phyloP scores from a whole-genome alignment of 768 basidiomycete species.

The Gloeostereum incarnatum region DNA sequence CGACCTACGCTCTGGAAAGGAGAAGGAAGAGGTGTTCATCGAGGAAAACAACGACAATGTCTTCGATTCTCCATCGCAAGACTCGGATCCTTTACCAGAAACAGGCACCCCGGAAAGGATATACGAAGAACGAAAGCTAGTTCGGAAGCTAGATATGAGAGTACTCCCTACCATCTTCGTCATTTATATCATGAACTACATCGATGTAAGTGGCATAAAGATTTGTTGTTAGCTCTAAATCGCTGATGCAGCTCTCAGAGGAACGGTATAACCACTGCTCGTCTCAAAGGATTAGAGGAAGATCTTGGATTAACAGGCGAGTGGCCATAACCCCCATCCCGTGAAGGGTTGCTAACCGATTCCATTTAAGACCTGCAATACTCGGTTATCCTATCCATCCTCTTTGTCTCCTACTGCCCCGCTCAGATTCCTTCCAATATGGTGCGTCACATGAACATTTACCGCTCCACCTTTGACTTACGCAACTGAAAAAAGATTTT shows the following conservation, averaged over 20 bases:
- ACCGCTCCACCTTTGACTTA: not conserved
- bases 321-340: not conserved
- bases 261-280: conserved; percentile 39
- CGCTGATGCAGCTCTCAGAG: conserved; percentile 20
- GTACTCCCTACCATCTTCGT: conserved; percentile 48
- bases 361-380: conserved; percentile 39
- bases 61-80: too few species aligned
- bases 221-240: not conserved
- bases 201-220: conserved; percentile 34
- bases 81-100: conserved; percentile 19
- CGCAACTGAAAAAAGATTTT: conserved; percentile 31
- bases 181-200: conserved; percentile 61
- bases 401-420: conserved; percentile 53
- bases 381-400: conserved; percentile 37
- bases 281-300: conserved; percentile 39
- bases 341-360: conserved; percentile 11
- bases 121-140: conserved; percentile 31
- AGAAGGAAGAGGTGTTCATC: too few species aligned
- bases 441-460: conserved; percentile 20
- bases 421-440: conserved; percentile 63
- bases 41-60: too few species aligned
- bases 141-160: conserved; percentile 46
- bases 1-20: too few species aligned
- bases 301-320: conserved; percentile 36
- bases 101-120: conserved; percentile 17